A percentile compares a stretch with the other conserved stretches of the same genome.
Conservation (phyloP, 257 asterid species). For the Avicennia marina region DNA sequence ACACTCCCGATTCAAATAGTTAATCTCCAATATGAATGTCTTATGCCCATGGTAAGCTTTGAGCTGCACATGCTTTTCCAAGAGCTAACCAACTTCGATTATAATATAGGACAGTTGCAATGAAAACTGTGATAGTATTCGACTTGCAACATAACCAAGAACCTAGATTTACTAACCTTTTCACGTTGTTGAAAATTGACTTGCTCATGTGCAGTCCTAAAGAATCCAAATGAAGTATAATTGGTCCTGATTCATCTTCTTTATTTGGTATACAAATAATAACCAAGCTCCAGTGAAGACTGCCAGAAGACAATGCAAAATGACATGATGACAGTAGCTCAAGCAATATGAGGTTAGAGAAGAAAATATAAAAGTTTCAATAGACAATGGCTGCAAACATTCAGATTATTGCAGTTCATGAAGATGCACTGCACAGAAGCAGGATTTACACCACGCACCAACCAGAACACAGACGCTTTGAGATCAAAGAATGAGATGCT, state of each 20-base stretch:
- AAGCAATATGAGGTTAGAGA: too few species aligned
- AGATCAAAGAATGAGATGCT: too few species aligned
- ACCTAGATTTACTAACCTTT: conserved; percentile 44
- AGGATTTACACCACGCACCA: too few species aligned
- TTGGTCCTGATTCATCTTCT: conserved; percentile 62
- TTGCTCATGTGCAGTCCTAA: conserved; percentile 63
- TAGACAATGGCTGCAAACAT: too few species aligned
- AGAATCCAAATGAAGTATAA: conserved; percentile 91
- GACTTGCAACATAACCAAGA: conserved; percentile 12
- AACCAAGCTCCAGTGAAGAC: conserved; percentile 97
- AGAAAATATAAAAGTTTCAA: too few species aligned
- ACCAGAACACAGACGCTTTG: too few species aligned
- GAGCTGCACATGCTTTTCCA: too few species aligned
- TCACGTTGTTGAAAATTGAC: conserved; percentile 50
- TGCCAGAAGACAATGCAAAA: conserved; percentile 31
- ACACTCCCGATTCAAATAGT: neutral
- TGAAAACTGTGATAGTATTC: neutral
- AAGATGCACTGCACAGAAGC: too few species aligned
- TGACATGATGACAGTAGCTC: conserved; percentile 15
- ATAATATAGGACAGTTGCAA: too few species aligned
- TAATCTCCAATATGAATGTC: neutral
- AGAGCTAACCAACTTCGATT: too few species aligned
- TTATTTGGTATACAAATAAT: conserved; percentile 79
- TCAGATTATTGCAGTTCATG: too few species aligned
- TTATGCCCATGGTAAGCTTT: neutral